phyloP scores from a whole-genome alignment of 148 eudicot species.

The Nyssa sinensis region DNA sequence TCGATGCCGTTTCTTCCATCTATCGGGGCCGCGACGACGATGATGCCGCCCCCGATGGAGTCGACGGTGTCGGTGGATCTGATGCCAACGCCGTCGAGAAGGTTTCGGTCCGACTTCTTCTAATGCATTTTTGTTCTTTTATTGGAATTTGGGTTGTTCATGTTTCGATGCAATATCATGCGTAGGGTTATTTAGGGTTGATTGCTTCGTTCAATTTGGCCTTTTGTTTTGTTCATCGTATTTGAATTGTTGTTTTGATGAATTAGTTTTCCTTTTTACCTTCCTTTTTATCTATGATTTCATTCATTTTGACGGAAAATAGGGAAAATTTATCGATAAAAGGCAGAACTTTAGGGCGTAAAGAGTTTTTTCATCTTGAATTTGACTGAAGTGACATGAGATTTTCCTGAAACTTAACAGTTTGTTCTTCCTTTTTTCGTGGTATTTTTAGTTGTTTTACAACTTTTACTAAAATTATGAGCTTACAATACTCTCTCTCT shows the following conservation, averaged over 20 bases:
- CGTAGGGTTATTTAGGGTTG: neutral
- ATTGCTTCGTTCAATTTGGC: neutral
- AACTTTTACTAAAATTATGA: no score
- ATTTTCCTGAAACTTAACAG: no score
- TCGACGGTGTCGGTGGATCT: conserved; percentile 9
- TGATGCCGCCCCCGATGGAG: conserved; percentile 1
- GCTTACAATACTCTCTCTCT: no score
- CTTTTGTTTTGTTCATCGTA: neutral
- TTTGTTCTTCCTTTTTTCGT: no score
- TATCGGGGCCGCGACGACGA: conserved; percentile 27
- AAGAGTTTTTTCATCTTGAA: neutral
- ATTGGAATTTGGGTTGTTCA: conserved; percentile 3
- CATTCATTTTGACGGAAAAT: no score
- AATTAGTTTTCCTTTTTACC: neutral
- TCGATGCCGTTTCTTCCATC: conserved; percentile 68
- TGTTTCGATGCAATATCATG: conserved; percentile 6
- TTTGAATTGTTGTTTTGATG: neutral
- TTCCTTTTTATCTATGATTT: neutral
- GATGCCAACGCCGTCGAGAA: conserved; percentile 1
- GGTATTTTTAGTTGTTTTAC: no score
- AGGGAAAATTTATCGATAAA: no score
- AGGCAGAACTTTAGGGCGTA: neutral
- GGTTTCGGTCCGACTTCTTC: conserved; percentile 3
- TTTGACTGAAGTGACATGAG: neutral
- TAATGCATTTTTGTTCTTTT: neutral